Percentiles rank a stretch among this genome's conserved stretches.
phyloP scores from a whole-genome alignment of 192 early-diverging fungal genomes.

The Podila verticillata region DNA sequence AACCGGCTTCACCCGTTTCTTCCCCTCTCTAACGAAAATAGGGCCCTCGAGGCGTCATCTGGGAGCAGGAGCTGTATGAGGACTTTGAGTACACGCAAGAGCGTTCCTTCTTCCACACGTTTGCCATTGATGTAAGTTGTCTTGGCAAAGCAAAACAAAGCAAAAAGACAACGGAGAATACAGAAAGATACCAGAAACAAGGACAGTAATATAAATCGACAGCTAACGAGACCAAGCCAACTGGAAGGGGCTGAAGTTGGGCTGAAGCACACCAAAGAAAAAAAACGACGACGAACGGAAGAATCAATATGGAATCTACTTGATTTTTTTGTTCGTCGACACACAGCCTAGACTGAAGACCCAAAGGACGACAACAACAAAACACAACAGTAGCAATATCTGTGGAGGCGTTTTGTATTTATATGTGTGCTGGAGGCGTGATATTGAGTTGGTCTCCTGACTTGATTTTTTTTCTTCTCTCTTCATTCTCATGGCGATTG shows the following conservation, averaged over 20 bases:
- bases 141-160: too few relatives aligned
- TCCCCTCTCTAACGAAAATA: conserved; percentile 5
- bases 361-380: too few relatives aligned
- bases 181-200: too few relatives aligned
- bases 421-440: too few relatives aligned
- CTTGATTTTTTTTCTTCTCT: neutral
- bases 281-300: too few relatives aligned
- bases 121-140: conserved; percentile 69
- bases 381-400: too few relatives aligned
- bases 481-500: neutral
- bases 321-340: too few relatives aligned
- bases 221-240: too few relatives aligned
- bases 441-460: neutral
- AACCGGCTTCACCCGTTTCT: neutral
- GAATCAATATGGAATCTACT: too few relatives aligned
- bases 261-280: neutral
- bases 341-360: conserved; percentile 1
- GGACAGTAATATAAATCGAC: too few relatives aligned
- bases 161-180: too few relatives aligned
- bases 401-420: too few relatives aligned
- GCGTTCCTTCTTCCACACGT: conserved; percentile 74
- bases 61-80: conserved; percentile 85
- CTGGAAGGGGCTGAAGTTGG: neutral
- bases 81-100: conserved; percentile 74
- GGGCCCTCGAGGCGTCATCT: conserved; percentile 67